phyloP scores from a whole-genome alignment of 2,329 filamentous ascomycete species.

The Epichloe festucae region DNA sequence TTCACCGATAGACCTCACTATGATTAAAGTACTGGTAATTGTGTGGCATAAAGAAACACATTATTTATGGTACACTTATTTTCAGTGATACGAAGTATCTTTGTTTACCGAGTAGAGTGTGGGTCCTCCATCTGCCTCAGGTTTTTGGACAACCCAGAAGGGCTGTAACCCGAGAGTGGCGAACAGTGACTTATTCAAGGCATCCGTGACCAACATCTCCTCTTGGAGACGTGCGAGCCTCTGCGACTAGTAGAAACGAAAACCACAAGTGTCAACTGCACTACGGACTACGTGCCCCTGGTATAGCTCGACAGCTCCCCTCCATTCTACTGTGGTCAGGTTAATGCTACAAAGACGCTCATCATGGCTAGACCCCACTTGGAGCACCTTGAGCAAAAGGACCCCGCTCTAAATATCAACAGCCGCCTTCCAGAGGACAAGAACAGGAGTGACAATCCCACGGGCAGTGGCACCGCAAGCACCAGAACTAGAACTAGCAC shows the following conservation, averaged over 20 bases:
- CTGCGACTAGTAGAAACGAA: background rate
- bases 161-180: too few relatives aligned
- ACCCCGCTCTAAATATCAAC: slow-evolving; percentile 6
- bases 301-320: too few relatives aligned
- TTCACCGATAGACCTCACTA: background rate
- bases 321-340: too few relatives aligned
- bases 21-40: too few relatives aligned
- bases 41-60: background rate
- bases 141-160: background rate
- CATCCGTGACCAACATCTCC: background rate
- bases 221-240: background rate
- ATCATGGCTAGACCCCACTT: slow-evolving; percentile 6
- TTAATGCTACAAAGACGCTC: background rate
- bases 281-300: too few relatives aligned
- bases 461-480: background rate
- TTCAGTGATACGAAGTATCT: too few relatives aligned
- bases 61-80: too few relatives aligned
- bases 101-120: too few relatives aligned
- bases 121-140: too few relatives aligned
- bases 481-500: background rate
- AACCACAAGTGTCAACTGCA: background rate
- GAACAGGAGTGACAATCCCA: background rate
- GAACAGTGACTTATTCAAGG: background rate
- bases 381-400: background rate
- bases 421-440: background rate